Evolutionary conservation across 1,284 basidiomycete species (phyloP), one percentile per base, ranked within the genome.

Genomic region (Stereum hirsutum): DNA sequence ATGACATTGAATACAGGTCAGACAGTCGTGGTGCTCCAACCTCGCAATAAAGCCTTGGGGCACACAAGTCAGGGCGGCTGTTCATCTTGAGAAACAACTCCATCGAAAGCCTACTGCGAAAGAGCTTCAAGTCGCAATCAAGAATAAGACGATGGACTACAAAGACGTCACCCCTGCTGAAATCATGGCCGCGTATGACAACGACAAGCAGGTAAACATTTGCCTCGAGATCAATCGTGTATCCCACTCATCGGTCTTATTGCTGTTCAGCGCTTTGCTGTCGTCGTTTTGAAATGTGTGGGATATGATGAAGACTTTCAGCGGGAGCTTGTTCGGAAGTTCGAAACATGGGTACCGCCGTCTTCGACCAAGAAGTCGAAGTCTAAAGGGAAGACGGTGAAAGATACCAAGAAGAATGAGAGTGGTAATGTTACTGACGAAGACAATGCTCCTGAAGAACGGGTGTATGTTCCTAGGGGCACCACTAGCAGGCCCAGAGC

Each of bases 231-330:
- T n/a, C n/a, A n/a, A n/a, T n/a, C n/a, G n/a, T n/a, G n/a, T n/a
- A n/a, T n/a, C n/a, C n/a, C n/a, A n/a, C n/a, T n/a, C n/a, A n/a
- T n/a, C n/a, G n/a, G n/a, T n/a, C n/a, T n/a, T n/a, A n/a, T n/a
- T n/a, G n/a, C 8, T 5, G 8, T 40, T 2, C 20, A 57, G 54
- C 43, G 19, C 1, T 49, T 57, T 26, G 42, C 42, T 19, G 41
- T 54, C 19, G 54, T 46, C 42, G 30, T 40, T 26, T 45, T 58
- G 45, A 45, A 47, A 26, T 57, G 56, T 36, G 51, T 57, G 12
- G 54, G 46, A 3, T 57, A 54, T 23, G 56, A 56, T 41, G 45
- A 49, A 15, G 43, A 23, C 3, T 52, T 57, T 33, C 49, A 54
- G 21, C 46, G 47, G 3, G 15, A 35, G 33, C 33, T 35, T 10